A percentile compares a stretch with the other conserved stretches of the same genome.
phyloP scores from a whole-genome alignment of 2,329 filamentous ascomycete genomes.

The Lomentospora prolificans region DNA sequence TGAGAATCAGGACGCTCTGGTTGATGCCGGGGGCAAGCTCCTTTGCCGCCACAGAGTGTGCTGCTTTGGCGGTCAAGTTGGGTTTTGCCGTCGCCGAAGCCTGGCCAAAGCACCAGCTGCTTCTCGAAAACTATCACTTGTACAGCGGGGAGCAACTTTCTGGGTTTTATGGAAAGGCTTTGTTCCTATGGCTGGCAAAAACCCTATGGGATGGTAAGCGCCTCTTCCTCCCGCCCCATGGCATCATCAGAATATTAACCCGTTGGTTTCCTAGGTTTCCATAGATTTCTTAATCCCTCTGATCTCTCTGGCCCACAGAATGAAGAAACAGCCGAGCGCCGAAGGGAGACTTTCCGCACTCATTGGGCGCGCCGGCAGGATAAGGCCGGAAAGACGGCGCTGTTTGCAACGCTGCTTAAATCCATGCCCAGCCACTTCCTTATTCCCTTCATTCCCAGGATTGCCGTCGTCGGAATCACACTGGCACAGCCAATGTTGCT shows the following conservation, averaged over 20 bases:
- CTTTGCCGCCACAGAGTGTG: background rate
- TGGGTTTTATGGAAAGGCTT: background rate
- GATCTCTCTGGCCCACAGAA: background rate
- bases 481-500: slow-evolving; percentile 27
- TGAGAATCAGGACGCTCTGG: background rate
- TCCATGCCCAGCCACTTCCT: slow-evolving; percentile 12
- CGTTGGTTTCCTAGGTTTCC: background rate
- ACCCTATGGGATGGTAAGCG: background rate
- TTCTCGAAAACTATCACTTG: background rate
- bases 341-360: background rate
- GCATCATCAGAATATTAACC: background rate
- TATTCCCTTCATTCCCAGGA: slow-evolving; percentile 20
- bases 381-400: background rate
- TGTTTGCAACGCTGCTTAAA: background rate
- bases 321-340: background rate
- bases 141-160: background rate
- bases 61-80: background rate
- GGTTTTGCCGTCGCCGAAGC: background rate
- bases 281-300: background rate
- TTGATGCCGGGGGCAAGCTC: background rate
- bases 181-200: background rate
- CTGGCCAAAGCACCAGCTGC: background rate
- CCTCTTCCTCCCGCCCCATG: background rate
- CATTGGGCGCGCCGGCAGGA: background rate
- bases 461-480: slow-evolving; percentile 24